Percentiles rank a stretch among this genome's conserved stretches.
Evolutionary conservation across 2,329 filamentous ascomycete genomes (phyloP).

Genomic region (Uncinocarpus reesii): DNA sequence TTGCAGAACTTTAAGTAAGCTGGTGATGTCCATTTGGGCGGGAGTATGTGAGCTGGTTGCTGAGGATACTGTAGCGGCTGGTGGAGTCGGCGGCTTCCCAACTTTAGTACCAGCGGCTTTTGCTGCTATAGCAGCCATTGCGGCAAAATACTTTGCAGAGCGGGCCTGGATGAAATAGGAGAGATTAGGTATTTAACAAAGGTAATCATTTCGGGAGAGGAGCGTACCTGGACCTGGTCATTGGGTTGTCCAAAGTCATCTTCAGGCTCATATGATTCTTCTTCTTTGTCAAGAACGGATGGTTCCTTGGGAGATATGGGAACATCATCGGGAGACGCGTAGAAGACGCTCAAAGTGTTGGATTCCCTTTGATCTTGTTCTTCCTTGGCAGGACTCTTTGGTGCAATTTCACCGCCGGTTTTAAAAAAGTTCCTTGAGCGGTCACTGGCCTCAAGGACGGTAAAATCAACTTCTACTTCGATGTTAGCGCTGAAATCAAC

Average conservation of each 20-base stretch:
- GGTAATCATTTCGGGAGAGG: not conserved
- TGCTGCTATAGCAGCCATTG: slow-evolving; percentile 10
- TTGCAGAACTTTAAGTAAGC: slow-evolving; percentile 35
- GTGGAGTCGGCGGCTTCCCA: not conserved
- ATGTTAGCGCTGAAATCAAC: slow-evolving; percentile 11
- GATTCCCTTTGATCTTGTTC: slow-evolving; percentile 40
- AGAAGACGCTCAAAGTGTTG: slow-evolving; percentile 41
- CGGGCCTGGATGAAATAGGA: slow-evolving; percentile 24
- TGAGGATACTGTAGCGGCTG: slow-evolving; percentile 26
- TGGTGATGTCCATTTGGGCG: slow-evolving; percentile 31
- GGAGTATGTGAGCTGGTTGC: slow-evolving; percentile 20
- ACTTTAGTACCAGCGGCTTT: not conserved
- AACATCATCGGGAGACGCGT: slow-evolving; percentile 38
- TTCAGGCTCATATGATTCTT: slow-evolving; percentile 27
- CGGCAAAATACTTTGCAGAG: slow-evolving; percentile 34
- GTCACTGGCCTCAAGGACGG: slow-evolving; percentile 27
- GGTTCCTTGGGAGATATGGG: slow-evolving; percentile 41
- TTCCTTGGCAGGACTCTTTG: slow-evolving; percentile 33
- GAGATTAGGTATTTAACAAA: not conserved
- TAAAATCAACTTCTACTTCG: slow-evolving; percentile 32
- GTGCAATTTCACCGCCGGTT: slow-evolving; percentile 32
- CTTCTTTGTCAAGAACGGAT: slow-evolving; percentile 27
- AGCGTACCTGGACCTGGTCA: slow-evolving; percentile 33
- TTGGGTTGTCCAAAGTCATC: slow-evolving; percentile 36
- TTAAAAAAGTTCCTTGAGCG: slow-evolving; percentile 33